Base-by-base conservation (phyloP, 2,329 filamentous ascomycete genomes). In the Aaosphaeria pasadenensis region DNA sequence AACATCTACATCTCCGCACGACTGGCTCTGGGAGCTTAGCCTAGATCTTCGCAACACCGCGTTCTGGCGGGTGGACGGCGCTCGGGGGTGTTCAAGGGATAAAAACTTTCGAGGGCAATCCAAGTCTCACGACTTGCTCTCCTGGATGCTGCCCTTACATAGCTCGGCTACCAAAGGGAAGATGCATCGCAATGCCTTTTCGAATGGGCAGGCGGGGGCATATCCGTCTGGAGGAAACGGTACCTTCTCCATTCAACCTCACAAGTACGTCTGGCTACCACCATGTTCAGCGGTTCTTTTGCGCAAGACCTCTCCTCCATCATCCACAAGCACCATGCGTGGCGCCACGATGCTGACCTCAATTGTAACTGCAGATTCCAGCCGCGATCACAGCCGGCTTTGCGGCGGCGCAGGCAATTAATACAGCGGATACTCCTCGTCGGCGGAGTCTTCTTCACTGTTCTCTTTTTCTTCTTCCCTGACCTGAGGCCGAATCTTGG, bases 101-200 rank as follows among this genome's bases (percentile, higher is more conserved):
- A 64, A 24, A 24, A 24, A 24, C 17, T 24, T 24, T 52, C 54
- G 52, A 32, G 53, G 57, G 57, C 57, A 55, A 58, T 55, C 58
- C 54, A 42, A 54, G 52, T 51, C 54, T 60, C 51, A 46, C 52
- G 52, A 44, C 46, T 49, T 55, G 53, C 57, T 51, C 51, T 50
- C 58, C 66, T 71, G 70, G 68, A 84, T 85, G 82, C 74, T 85
- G 65, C 83, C 83, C 56, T 79, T 80, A 63, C 80, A 84, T 77
- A 70, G 76, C 55, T 76, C 75, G 49, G 73, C 75, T 59, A 72
- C 74, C 67, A 65, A 67, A 63, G 68, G 84, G 76, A 88, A 87
- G 84, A 91, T 94, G 84, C 88, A 92, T 70, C 84, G 90, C 77
- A 89, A 95, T 79, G 86, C 86, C 71, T 92, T 88, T 73, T 83